Evolutionary conservation across 2,329 filamentous ascomycete species (phyloP).

Genomic region (Trichophyton equinum): DNA sequence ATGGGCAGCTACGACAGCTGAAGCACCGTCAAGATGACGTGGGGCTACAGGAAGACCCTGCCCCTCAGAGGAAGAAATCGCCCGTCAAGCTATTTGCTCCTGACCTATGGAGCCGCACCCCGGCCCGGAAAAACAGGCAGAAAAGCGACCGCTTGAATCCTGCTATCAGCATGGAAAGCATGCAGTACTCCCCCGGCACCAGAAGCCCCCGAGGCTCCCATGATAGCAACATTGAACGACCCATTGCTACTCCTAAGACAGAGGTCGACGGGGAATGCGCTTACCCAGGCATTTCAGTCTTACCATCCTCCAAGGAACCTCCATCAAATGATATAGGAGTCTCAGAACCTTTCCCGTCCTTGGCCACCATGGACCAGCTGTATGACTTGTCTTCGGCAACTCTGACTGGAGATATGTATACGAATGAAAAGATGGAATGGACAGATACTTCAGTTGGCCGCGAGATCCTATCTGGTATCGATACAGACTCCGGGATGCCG

Average conservation of each 20-base stretch:
- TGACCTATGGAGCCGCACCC: background rate
- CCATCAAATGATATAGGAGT: background rate
- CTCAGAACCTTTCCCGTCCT: background rate
- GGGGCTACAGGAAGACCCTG: background rate
- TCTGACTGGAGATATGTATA: constrained; percentile 2
- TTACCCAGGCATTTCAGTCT: constrained; percentile 10
- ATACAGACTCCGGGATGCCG: background rate
- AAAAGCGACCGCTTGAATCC: background rate
- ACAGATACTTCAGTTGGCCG: constrained; percentile 4
- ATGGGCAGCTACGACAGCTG: background rate
- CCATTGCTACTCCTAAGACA: background rate
- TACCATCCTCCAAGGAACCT: constrained; percentile 6
- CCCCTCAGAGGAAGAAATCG: background rate
- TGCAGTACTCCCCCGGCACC: background rate
- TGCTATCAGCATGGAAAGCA: background rate
- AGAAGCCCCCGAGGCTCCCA: background rate
- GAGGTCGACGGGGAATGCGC: constrained; percentile 11
- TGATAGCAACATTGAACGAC: background rate
- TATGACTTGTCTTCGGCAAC: constrained; percentile 2
- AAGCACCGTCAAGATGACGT: background rate
- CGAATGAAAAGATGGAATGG: constrained; percentile 2
- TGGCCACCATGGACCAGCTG: background rate
- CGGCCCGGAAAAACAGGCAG: background rate
- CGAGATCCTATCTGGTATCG: constrained; percentile 3
- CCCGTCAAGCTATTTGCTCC: background rate